These are phyloP conservation scores for Chytriomyces confervae DNA, from an alignment of 192 early-diverging fungal genomes.

Conservation along the genomic window DNA sequence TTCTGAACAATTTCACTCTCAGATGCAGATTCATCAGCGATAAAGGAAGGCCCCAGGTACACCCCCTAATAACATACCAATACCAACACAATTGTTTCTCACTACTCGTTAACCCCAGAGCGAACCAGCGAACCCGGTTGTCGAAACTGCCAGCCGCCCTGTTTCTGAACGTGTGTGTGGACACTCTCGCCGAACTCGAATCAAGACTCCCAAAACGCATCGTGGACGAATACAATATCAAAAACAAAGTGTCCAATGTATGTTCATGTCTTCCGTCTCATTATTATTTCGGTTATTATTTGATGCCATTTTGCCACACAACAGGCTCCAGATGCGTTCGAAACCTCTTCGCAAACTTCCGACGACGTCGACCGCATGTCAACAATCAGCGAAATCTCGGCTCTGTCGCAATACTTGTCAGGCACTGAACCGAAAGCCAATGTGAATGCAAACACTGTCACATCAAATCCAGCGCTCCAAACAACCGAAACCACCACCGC, in stretches of 20 bases:
- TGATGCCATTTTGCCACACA: neutral
- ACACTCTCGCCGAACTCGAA: neutral
- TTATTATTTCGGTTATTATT: too few relatives aligned
- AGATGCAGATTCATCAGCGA: too few relatives aligned
- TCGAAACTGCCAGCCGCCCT: neutral
- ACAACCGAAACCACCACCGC: neutral
- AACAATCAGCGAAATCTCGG: neutral
- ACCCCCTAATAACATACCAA: too few relatives aligned
- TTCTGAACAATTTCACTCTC: neutral
- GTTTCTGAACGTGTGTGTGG: neutral
- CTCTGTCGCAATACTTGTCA: neutral
- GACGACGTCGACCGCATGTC: constrained; percentile 1
- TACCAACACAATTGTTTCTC: neutral
- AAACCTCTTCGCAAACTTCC: neutral
- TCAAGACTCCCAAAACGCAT: neutral
- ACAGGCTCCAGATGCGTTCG: neutral
- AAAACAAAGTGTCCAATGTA: neutral
- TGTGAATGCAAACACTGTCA: neutral
- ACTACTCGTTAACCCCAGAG: neutral
- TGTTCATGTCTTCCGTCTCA: too few relatives aligned
- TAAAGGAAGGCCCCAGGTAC: too few relatives aligned
- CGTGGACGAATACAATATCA: neutral
- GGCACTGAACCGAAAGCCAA: neutral
- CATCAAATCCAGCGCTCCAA: neutral
- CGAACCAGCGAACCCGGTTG: neutral